Base-by-base conservation (phyloP, 2,329 filamentous ascomycete species). In the Alternaria arbusti region DNA sequence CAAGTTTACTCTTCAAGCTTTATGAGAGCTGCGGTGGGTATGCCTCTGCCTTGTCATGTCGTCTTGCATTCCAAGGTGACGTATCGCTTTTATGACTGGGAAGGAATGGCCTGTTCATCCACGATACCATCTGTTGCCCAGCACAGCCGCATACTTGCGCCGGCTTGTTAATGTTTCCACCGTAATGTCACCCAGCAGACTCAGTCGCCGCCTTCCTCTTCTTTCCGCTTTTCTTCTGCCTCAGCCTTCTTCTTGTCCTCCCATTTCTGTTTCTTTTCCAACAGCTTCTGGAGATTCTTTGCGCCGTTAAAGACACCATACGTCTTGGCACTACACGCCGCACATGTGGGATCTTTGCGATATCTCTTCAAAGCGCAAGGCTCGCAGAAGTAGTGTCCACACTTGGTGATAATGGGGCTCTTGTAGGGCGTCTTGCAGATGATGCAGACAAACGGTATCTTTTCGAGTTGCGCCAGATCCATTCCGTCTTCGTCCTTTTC, bases 311-410 rank as follows among this genome's bases (percentile, higher is more conserved):
- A 98, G 0, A 96, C 92, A 1, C 96, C 96, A 28, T 91, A 90
- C 0, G 94, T 98, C 6, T 93, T 92, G 1, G 90, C 85, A 1
- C 93, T 92, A 78, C 96, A 98, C 5, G 91, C 91, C 3, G 92
- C 93, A 79, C 96, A 98, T 3, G 88, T 89, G 5, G 94, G 94
- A 72, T 94, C 93, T 76, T 93, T 96, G 66, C 91, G 86, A 78
- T 97, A 98, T 68, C 94, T 84, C 77, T 92, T 89, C 71, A 98
- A 83, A 25, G 96, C 96, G 79, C 96, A 99, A 1, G 87, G 85
- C 79, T 97, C 92, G 78, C 96, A 99, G 76, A 98, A 98, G 79
- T 98, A 98, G 79, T 99, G 96, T 0, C 93, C 92, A 70, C 96
- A 99, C 69, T 93, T 91, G 12, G 96, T 98, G 23, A 95, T 84